Evolutionary conservation across 768 basidiomycete genomes (phyloP).

Genomic region (Mycena latifolia): DNA sequence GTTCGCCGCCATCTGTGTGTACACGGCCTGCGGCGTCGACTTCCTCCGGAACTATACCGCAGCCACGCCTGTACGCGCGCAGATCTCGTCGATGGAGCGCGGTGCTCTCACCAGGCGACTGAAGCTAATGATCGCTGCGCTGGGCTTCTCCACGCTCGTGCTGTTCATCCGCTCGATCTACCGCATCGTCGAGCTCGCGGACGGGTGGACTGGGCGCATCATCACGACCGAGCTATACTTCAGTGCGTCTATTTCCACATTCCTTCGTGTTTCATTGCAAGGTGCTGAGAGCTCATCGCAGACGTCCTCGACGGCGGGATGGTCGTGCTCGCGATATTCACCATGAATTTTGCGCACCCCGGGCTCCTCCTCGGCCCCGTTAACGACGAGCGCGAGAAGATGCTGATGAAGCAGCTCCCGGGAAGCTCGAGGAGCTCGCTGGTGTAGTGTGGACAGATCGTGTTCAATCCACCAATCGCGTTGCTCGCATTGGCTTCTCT

Average conservation of each 20-base stretch:
- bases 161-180: constrained; percentile 67
- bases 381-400: not conserved
- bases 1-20: constrained; percentile 59
- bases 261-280: too few species aligned
- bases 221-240: constrained; percentile 63
- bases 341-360: constrained; percentile 14
- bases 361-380: constrained; percentile 7
- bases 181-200: constrained; percentile 62
- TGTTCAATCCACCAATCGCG: too few species aligned
- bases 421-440: not conserved
- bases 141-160: constrained; percentile 53
- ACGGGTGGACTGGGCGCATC: constrained; percentile 65
- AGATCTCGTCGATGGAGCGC: not conserved
- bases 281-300: too few species aligned
- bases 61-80: constrained; percentile 46
- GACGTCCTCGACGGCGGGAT: constrained; percentile 15
- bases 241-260: constrained; percentile 41
- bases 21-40: constrained; percentile 55
- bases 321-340: constrained; percentile 8
- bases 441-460: too few species aligned
- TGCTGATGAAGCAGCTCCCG: constrained; percentile 2
- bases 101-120: constrained; percentile 17
- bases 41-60: constrained; percentile 56
- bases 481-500: too few species aligned
- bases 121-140: constrained; percentile 47